Conservation (phyloP, 2,329 filamentous ascomycete species). For the Chalara sp. region DNA sequence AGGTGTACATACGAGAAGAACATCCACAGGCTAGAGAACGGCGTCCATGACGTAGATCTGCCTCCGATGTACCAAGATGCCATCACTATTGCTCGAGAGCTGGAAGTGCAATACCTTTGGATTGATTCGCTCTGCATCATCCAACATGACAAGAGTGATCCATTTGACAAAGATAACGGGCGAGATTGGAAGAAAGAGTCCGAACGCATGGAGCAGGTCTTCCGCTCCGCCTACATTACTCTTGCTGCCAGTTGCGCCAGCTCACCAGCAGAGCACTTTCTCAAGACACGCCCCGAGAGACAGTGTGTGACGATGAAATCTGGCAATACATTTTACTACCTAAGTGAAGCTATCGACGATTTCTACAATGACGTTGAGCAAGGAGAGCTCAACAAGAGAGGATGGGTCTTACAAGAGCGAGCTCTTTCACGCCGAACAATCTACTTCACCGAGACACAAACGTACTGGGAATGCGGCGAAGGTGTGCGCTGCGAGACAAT, state of each 20-base stretch:
- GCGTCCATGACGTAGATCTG: conserved; percentile 1
- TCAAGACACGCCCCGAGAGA: conserved; percentile 1
- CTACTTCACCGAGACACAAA: conserved; percentile 11
- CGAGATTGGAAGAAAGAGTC: conserved; percentile 6
- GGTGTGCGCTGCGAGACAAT: background rate
- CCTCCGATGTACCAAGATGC: conserved; percentile 9
- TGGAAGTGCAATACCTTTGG: conserved; percentile 6
- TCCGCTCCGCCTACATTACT: conserved; percentile 2
- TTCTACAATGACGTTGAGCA: conserved; percentile 2
- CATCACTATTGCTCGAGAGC: conserved; percentile 2
- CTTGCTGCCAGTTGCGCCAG: conserved; percentile 5
- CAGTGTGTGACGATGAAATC: conserved; percentile 1
- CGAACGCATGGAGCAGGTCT: conserved; percentile 8
- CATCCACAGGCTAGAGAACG: background rate
- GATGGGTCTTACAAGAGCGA: conserved; percentile 20
- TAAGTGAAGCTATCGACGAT: conserved; percentile 1
- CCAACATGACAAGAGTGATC: conserved; percentile 3
- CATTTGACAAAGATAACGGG: background rate
- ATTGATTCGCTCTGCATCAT: conserved; percentile 6
- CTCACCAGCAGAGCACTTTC: conserved; percentile 3
- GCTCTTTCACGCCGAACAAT: conserved; percentile 15
- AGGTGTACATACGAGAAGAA: background rate
- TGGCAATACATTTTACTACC: background rate
- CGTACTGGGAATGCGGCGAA: conserved; percentile 19
- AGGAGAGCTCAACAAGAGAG: conserved; percentile 7